Conservation (phyloP, 2,329 filamentous ascomycete species). For the Fonsecaea erecta region DNA sequence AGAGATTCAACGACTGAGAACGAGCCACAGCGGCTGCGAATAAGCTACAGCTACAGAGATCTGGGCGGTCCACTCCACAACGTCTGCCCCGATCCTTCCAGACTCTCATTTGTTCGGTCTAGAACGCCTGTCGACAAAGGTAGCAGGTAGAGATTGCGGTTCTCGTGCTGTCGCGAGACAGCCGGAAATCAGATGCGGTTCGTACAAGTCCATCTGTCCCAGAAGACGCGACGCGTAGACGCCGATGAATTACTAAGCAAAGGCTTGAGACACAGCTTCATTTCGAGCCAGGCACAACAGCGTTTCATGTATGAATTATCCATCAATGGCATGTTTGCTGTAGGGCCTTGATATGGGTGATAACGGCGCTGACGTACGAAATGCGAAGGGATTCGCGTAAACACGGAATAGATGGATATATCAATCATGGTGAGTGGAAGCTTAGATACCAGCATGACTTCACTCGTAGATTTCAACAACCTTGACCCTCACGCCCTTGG, state of each 20-base stretch:
- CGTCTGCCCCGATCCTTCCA: background rate
- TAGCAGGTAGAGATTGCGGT: too few relatives aligned
- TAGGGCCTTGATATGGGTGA: background rate
- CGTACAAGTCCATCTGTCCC: too few relatives aligned
- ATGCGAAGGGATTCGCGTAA: too few relatives aligned
- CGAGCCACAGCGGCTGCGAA: background rate
- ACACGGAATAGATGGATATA: too few relatives aligned
- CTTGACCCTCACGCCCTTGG: constrained; percentile 35
- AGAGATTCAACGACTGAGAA: background rate
- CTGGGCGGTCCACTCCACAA: background rate
- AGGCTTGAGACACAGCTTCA: background rate
- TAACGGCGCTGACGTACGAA: too few relatives aligned
- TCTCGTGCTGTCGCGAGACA: too few relatives aligned
- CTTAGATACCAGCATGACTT: background rate
- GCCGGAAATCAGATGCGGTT: too few relatives aligned
- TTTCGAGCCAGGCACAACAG: background rate
- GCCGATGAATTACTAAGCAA: background rate
- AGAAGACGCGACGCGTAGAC: background rate
- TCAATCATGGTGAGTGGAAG: too few relatives aligned
- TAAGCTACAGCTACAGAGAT: background rate
- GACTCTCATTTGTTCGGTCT: background rate
- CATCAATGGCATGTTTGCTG: too few relatives aligned
- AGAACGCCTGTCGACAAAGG: background rate
- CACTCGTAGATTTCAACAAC: constrained; percentile 1
- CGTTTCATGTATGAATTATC: background rate